phyloP scores from a whole-genome alignment of 75 land plant species.

The Sequoiadendron giganteum region DNA sequence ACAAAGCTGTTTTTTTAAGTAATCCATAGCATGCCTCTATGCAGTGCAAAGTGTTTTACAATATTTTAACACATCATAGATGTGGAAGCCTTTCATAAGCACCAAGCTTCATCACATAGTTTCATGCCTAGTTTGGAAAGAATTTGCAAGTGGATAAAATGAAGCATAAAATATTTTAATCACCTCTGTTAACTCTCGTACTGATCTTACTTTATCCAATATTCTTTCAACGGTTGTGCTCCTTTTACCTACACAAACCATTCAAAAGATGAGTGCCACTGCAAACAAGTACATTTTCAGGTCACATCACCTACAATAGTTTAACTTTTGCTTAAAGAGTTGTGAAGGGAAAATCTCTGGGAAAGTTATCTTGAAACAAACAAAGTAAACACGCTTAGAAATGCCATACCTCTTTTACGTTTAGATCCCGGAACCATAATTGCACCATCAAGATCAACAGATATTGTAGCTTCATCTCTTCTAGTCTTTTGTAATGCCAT shows the following conservation, averaged over 20 bases:
- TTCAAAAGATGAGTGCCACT: not conserved
- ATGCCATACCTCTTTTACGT: not conserved
- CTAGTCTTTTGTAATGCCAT: not conserved
- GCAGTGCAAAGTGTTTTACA: not conserved
- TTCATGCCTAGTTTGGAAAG: not conserved
- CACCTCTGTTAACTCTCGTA: slow-evolving; percentile 24
- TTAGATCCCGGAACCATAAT: slow-evolving; percentile 11
- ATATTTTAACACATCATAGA: not conserved
- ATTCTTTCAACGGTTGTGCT: slow-evolving; percentile 9
- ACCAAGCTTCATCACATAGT: not conserved
- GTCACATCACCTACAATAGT: not conserved
- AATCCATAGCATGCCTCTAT: not conserved
- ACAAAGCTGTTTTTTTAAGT: not conserved
- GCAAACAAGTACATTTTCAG: not conserved
- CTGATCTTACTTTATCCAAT: slow-evolving; percentile 21
- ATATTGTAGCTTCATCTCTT: not conserved
- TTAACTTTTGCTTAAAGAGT: not conserved
- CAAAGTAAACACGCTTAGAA: not conserved
- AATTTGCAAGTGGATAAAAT: not conserved
- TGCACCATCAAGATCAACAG: slow-evolving; percentile 12
- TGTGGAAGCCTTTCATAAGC: not conserved
- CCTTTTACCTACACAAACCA: slow-evolving; percentile 17
- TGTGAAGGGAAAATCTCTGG: not conserved
- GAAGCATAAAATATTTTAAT: not conserved
- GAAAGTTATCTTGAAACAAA: not conserved